Evolutionary conservation across 1,284 basidiomycete species (phyloP).

Genomic region (Trichosporon sp.): DNA sequence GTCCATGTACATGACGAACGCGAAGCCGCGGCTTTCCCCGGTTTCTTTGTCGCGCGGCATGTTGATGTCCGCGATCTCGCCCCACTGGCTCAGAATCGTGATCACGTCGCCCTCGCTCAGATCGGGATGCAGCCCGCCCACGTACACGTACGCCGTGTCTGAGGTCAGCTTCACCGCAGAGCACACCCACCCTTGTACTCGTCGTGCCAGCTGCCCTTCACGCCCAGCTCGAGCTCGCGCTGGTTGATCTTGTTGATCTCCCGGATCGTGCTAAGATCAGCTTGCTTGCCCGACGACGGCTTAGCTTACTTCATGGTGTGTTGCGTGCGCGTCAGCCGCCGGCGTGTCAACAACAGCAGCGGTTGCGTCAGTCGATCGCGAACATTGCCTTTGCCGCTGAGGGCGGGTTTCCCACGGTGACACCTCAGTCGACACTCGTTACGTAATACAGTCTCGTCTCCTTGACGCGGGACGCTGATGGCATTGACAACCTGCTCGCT

Average conservation of each 20-base stretch:
- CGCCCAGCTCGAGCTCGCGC: slow-evolving; percentile 79
- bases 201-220: slow-evolving; percentile 86
- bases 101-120: slow-evolving; percentile 97
- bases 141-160: slow-evolving; percentile 93
- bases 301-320: slow-evolving; percentile 25
- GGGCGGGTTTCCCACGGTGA: neutral
- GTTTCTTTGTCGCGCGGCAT: slow-evolving; percentile 88
- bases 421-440: neutral
- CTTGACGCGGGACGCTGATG: neutral
- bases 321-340: neutral
- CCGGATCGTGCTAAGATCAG: slow-evolving; percentile 66
- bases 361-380: neutral
- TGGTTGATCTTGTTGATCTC: slow-evolving; percentile 94
- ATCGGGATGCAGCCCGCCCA: slow-evolving; percentile 78
- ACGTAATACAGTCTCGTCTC: neutral
- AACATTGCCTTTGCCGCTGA: neutral
- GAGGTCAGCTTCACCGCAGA: slow-evolving; percentile 7
- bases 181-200: slow-evolving; percentile 71
- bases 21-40: slow-evolving; percentile 84
- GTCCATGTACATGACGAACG: slow-evolving; percentile 98
- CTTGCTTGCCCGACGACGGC: neutral
- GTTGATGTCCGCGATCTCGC: slow-evolving; percentile 91
- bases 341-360: neutral
- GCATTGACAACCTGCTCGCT: neutral
- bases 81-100: slow-evolving; percentile 95